Evolutionary conservation across 345 rosid species (phyloP).

Genomic region (Aquilaria yunnanensis): DNA sequence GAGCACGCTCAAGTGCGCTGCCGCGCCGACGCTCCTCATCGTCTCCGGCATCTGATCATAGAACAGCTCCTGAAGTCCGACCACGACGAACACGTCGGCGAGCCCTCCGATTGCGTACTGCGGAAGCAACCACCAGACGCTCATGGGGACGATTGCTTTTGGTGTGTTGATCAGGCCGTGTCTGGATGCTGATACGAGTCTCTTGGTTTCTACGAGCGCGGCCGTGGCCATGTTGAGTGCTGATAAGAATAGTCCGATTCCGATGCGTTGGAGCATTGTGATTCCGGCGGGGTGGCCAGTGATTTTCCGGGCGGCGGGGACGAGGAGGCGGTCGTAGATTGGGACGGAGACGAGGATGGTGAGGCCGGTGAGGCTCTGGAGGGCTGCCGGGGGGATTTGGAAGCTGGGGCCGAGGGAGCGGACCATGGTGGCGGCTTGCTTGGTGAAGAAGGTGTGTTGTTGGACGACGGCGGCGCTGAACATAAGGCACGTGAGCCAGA

Average conservation of each 20-base stretch:
- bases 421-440: slow-evolving; percentile 74
- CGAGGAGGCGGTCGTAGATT: slow-evolving; percentile 53
- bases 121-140: slow-evolving; percentile 80
- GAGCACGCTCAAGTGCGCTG: slow-evolving; percentile 47
- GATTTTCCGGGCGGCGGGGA: slow-evolving; percentile 49
- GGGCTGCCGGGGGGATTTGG: slow-evolving; percentile 70
- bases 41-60: slow-evolving; percentile 81
- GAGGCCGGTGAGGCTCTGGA: slow-evolving; percentile 60
- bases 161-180: slow-evolving; percentile 53
- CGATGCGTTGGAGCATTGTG: slow-evolving; percentile 75
- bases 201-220: slow-evolving; percentile 54
- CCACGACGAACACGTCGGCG: slow-evolving; percentile 57
- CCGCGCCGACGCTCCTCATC: slow-evolving; percentile 90
- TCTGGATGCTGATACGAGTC: slow-evolving; percentile 45
- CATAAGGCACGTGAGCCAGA: slow-evolving; percentile 78
- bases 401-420: slow-evolving; percentile 55
- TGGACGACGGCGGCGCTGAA: slow-evolving; percentile 57
- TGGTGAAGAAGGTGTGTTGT: slow-evolving; percentile 71
- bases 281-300: slow-evolving; percentile 68
- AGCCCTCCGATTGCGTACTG: slow-evolving; percentile 59
- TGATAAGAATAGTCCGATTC: slow-evolving; percentile 63
- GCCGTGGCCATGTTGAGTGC: slow-evolving; percentile 50
- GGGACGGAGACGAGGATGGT: slow-evolving; percentile 61
- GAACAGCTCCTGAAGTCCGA: slow-evolving; percentile 87
- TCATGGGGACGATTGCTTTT: slow-evolving; percentile 53